These are phyloP conservation scores for Candida xiaguanensis DNA, from an alignment of 805 yeast genomes.

Conservation along the genomic window DNA sequence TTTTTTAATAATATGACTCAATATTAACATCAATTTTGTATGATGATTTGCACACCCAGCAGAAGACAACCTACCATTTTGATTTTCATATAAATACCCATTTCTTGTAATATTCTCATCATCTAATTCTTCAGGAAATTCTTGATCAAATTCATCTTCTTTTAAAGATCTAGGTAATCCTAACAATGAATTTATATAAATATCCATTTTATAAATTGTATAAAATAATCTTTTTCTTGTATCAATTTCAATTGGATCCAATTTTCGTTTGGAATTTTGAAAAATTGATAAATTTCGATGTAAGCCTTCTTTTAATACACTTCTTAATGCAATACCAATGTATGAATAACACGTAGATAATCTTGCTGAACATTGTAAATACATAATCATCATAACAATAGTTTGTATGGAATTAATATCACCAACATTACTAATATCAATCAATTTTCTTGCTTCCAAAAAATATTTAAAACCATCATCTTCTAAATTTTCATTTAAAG, in stretches of 20 bases:
- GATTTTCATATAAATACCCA: constrained; percentile 47
- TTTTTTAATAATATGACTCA: constrained; percentile 66
- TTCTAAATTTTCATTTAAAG: constrained; percentile 41
- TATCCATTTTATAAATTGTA: constrained; percentile 88
- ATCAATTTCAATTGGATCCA: constrained; percentile 76
- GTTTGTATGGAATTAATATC: constrained; percentile 83
- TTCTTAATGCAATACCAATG: constrained; percentile 81
- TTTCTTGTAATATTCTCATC: constrained; percentile 78
- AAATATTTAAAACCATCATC: constrained; percentile 82
- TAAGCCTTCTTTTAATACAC: constrained; percentile 78
- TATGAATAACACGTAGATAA: constrained; percentile 84
- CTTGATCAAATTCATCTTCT: constrained; percentile 83
- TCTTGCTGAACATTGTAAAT: constrained; percentile 84
- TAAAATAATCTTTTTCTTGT: constrained; percentile 82
- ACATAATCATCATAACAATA: constrained; percentile 78
- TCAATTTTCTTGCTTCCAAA: constrained; percentile 71
- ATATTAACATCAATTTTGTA: constrained; percentile 66
- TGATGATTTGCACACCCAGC: constrained; percentile 84
- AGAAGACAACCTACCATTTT: constrained; percentile 57
- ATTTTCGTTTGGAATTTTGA: constrained; percentile 46
- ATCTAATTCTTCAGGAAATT: constrained; percentile 77
- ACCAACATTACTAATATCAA: constrained; percentile 80
- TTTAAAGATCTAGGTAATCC: constrained; percentile 79
- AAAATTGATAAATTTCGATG: constrained; percentile 62
- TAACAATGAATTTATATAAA: constrained; percentile 80